Conservation (phyloP, 805 yeast species). For the Vanderwaltozyma yarrowii region DNA sequence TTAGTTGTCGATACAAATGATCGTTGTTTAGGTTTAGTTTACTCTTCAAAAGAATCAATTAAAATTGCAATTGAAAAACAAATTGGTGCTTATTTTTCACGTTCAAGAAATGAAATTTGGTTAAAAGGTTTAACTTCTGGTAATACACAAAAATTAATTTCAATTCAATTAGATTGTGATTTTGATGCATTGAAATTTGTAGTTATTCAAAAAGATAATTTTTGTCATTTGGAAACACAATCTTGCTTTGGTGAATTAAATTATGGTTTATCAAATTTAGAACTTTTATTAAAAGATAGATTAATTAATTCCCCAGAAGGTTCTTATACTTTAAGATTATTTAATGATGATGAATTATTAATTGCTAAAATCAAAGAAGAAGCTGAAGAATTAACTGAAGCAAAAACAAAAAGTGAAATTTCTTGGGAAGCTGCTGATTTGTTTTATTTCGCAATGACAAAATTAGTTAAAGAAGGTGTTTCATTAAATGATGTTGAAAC, state of each 20-base stretch:
- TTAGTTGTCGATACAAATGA: conserved; percentile 62
- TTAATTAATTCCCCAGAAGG: conserved; percentile 66
- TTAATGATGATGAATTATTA: conserved; percentile 64
- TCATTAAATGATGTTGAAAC: conserved; percentile 69
- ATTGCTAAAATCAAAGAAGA: conserved; percentile 89
- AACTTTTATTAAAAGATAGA: conserved; percentile 55
- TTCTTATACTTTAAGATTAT: conserved; percentile 86
- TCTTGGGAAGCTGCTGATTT: conserved; percentile 98
- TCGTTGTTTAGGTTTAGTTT: conserved; percentile 79
- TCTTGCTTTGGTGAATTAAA: conserved; percentile 70
- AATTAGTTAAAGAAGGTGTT: conserved; percentile 70
- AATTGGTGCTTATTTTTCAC: conserved; percentile 89
- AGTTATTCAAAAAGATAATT: conserved; percentile 70
- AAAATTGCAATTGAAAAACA: conserved; percentile 68
- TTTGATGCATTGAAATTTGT: conserved; percentile 80
- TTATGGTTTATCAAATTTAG: conserved; percentile 54
- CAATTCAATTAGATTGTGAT: conserved; percentile 78
- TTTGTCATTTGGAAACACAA: conserved; percentile 74
- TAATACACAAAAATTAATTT: conserved; percentile 69
- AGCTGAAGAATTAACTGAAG: conserved; percentile 91
- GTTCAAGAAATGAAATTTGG: conserved; percentile 85
- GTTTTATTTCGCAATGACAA: conserved; percentile 63
- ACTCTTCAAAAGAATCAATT: conserved; percentile 77
- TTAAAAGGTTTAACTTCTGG: conserved; percentile 96
- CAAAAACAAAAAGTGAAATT: conserved; percentile 53